Conservation (phyloP, 164 flowering plant genomes). For the Echeveria elegans region DNA sequence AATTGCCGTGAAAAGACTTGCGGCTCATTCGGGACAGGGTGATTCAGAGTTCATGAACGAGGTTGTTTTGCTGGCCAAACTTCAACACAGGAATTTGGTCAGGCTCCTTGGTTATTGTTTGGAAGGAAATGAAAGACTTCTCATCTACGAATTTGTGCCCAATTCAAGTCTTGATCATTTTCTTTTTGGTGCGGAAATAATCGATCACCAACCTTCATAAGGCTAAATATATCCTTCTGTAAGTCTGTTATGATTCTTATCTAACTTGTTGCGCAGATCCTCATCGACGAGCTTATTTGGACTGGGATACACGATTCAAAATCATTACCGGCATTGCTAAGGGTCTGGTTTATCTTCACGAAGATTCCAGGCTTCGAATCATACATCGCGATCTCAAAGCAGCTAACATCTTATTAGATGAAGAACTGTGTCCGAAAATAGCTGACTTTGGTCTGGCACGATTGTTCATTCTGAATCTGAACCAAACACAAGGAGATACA, state of each 20-base stretch:
- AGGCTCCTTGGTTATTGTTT: too few relatives aligned
- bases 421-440: constrained; percentile 1
- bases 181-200: neutral
- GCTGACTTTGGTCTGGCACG: constrained; percentile 3
- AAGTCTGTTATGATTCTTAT: too few relatives aligned
- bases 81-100: too few relatives aligned
- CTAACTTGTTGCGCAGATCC: too few relatives aligned
- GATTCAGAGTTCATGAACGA: neutral
- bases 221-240: too few relatives aligned
- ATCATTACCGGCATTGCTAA: too few relatives aligned
- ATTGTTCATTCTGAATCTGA: neutral
- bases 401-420: neutral
- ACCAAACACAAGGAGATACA: constrained; percentile 2
- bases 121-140: too few relatives aligned
- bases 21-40: neutral
- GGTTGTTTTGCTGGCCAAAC: too few relatives aligned
- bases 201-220: too few relatives aligned
- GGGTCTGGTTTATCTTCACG: constrained; percentile 3
- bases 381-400: too few relatives aligned
- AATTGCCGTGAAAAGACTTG: neutral
- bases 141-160: too few relatives aligned
- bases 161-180: too few relatives aligned
- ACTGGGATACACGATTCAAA: constrained; percentile 1
- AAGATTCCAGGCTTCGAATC: constrained; percentile 8
- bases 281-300: neutral